Evolutionary conservation across 306 rosid species (phyloP).

Genomic region (Macrotyloma uniflorum): DNA sequence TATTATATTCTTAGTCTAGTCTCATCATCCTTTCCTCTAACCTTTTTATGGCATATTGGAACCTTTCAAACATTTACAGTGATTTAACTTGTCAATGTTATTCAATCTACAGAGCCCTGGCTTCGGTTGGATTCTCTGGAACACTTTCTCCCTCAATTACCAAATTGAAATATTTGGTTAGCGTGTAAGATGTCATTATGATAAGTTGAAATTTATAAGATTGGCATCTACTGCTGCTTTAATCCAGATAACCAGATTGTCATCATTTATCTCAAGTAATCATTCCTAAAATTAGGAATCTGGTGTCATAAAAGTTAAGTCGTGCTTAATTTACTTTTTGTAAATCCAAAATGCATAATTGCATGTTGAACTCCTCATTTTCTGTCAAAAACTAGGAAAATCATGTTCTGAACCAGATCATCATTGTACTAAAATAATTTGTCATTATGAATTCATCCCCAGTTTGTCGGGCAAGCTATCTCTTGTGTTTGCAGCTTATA

Average conservation of each 20-base stretch:
- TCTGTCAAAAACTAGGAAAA: too few species aligned
- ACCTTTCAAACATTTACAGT: background rate
- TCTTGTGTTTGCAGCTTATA: background rate
- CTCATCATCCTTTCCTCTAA: background rate
- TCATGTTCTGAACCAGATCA: too few species aligned
- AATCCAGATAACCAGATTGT: slow-evolving; percentile 18
- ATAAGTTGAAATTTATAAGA: slow-evolving; percentile 11
- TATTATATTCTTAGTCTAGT: slow-evolving; percentile 1
- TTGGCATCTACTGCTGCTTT: slow-evolving; percentile 5
- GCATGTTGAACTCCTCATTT: too few species aligned
- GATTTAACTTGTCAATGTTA: slow-evolving; percentile 36
- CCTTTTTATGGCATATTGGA: background rate
- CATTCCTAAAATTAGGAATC: background rate
- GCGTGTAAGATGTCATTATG: slow-evolving; percentile 65
- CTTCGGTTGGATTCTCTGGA: slow-evolving; percentile 79
- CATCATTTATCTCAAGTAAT: background rate
- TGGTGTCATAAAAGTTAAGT: background rate
- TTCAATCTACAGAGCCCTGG: slow-evolving; percentile 70
- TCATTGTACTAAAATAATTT: background rate
- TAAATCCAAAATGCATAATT: background rate
- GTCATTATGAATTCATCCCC: background rate
- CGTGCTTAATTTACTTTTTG: slow-evolving; percentile 7
- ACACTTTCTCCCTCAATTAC: slow-evolving; percentile 77
- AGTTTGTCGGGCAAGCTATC: slow-evolving; percentile 18
- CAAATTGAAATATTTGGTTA: slow-evolving; percentile 69